Evolutionary conservation across 495 filamentous ascomycete species (phyloP).

Genomic region (Thermochaetoides thermophila): DNA sequence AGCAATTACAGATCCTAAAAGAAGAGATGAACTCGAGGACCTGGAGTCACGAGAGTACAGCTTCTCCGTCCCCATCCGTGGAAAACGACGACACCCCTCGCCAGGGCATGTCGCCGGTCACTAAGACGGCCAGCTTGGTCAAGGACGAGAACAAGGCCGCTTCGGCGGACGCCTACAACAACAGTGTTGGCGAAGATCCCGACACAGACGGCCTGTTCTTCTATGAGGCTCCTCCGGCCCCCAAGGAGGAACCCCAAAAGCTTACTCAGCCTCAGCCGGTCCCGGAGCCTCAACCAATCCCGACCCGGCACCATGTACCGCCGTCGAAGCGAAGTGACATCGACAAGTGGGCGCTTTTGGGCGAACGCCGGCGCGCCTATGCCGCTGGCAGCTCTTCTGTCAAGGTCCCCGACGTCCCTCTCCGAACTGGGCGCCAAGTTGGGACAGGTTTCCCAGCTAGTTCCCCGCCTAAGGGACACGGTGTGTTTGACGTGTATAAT

Average conservation of each 20-base stretch:
- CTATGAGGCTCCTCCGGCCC: constrained; percentile 40
- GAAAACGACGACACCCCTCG: constrained; percentile 31
- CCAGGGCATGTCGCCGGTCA: constrained; percentile 35
- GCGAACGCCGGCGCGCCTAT: constrained; percentile 57
- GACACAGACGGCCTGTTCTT: constrained; percentile 54
- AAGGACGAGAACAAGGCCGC: constrained; percentile 23
- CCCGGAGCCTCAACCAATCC: background rate
- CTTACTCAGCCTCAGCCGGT: background rate
- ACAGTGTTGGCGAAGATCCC: constrained; percentile 40
- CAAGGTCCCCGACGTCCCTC: constrained; percentile 29
- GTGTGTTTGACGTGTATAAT: constrained; percentile 20
- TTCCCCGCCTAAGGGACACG: constrained; percentile 21
- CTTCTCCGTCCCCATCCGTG: constrained; percentile 21
- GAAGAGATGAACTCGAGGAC: constrained; percentile 66
- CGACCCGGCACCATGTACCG: constrained; percentile 26
- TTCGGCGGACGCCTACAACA: too few relatives aligned
- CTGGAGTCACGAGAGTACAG: constrained; percentile 64
- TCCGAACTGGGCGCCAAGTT: constrained; percentile 22
- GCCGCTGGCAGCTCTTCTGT: constrained; percentile 32
- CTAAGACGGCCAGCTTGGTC: constrained; percentile 28
- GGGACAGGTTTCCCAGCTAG: constrained; percentile 17
- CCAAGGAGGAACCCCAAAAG: constrained; percentile 17
- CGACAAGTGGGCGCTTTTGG: constrained; percentile 81
- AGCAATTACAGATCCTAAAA: constrained; percentile 45
- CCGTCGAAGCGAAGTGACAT: constrained; percentile 36